Base-by-base conservation (phyloP, 768 basidiomycete genomes). In the Mycena pura region DNA sequence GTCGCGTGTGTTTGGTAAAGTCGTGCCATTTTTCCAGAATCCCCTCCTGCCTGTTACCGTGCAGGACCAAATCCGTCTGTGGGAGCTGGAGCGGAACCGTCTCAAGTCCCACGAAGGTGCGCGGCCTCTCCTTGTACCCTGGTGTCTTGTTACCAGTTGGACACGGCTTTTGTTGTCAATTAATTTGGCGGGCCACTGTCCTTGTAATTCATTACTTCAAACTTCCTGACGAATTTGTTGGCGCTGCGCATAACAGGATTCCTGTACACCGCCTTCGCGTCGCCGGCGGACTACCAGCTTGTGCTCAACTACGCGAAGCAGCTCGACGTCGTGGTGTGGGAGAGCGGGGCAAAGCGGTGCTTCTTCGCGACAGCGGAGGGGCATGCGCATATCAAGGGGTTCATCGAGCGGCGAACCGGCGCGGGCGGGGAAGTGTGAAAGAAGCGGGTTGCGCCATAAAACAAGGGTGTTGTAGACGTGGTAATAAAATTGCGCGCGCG, bases 21-120 rank as follows among this genome's bases (percentile, higher is more conserved):
- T 56, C 62, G 62, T 56, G 48, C 50, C n/a, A n/a, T 47, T 56
- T 17, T 28, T 34, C 62, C 71, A 96, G 93, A 93, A 93, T 71
- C 96, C 96, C 9, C 79, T 99, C 14, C 80, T 99, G 22, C 96
- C 97, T 27, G 95, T 97, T 41, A 99, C 97, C 0, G 96, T 99
- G 0, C 95, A 97, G 71, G 96, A 99, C 77, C 96, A 99, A 76
- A 92, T 99, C 62, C 88, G 96, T 57, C 81, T 99, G 17, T 99
- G 97, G 95, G 96, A 99, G 75, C 82, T 96, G 41, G 97, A 99
- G 78, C 86, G 91, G 75, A 95, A 97, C 73, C 86, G 97, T 52
- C 80, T 99, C 10, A 90, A 92, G 69, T 89, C 92, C 39, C 82
- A 88, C 73, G 92, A 96, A 84, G 94, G 96, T 94, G 71, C 57